These are phyloP conservation scores for Phytophthora macrochlamydospora DNA, from an alignment of 352 stramenopile species.

Conservation along the genomic window DNA sequence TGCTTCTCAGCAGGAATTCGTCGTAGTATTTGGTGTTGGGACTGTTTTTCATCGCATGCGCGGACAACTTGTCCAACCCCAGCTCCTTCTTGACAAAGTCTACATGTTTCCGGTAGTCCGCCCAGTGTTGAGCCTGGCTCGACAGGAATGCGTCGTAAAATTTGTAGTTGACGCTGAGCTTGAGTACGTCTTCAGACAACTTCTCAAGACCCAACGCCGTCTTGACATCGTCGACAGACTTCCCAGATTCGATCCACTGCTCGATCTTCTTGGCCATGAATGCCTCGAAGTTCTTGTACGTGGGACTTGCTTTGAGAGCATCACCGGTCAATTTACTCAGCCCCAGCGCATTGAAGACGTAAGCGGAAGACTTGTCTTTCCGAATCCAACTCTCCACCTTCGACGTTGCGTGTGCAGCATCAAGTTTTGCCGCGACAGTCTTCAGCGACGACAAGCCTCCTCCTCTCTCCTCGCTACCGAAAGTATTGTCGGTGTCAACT, in stretches of 20 bases:
- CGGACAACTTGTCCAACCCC: background rate
- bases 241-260: background rate
- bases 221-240: background rate
- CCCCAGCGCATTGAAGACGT: background rate
- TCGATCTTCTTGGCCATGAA: background rate
- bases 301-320: background rate
- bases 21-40: background rate
- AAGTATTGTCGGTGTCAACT: too few species aligned
- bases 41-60: background rate
- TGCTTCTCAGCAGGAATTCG: too few species aligned
- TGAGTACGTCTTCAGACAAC: background rate
- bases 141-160: background rate
- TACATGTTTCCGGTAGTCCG: background rate
- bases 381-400: background rate
- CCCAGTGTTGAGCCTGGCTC: background rate
- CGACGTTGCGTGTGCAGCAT: too few species aligned
- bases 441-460: too few species aligned
- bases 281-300: background rate
- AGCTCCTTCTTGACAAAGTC: background rate
- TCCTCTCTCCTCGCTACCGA: too few species aligned
- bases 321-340: background rate
- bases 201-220: background rate
- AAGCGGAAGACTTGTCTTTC: background rate
- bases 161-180: background rate
- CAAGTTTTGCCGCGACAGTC: too few species aligned